Evolutionary conservation across 1,284 basidiomycete genomes (phyloP).

Genomic region (Papiliotrema fonsecae): DNA sequence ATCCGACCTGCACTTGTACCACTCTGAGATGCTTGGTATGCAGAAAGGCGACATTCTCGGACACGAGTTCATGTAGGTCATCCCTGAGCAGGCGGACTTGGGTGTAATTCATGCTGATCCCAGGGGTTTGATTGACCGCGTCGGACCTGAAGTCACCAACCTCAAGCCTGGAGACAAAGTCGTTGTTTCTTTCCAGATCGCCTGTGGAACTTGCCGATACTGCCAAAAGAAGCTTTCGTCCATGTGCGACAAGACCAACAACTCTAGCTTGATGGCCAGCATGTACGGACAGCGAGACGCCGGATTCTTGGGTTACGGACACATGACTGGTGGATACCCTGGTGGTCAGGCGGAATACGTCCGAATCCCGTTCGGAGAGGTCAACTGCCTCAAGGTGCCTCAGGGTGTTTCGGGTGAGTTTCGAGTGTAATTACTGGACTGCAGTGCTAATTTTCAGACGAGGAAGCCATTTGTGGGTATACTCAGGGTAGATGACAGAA

Average conservation of each 20-base stretch:
- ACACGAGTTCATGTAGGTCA: conserved; percentile 61
- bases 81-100: neutral
- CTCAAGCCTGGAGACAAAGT: conserved; percentile 62
- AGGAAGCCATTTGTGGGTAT: conserved; percentile 27
- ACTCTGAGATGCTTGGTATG: conserved; percentile 60
- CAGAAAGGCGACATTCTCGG: conserved; percentile 69
- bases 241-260: conserved; percentile 68
- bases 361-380: conserved; percentile 64
- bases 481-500: no score
- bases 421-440: neutral
- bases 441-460: conserved; percentile 16
- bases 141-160: conserved; percentile 61
- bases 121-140: conserved; percentile 59
- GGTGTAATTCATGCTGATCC: neutral
- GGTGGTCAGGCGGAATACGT: conserved; percentile 58
- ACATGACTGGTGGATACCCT: conserved; percentile 60
- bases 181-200: conserved; percentile 71
- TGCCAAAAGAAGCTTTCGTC: conserved; percentile 68
- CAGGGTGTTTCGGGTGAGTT: conserved; percentile 59
- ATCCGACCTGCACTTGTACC: conserved; percentile 66
- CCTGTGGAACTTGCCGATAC: conserved; percentile 67
- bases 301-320: conserved; percentile 60
- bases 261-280: conserved; percentile 55
- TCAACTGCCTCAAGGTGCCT: conserved; percentile 65
- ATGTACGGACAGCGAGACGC: conserved; percentile 68